Evolutionary conservation across 768 basidiomycete genomes (phyloP).

Genomic region (Paxillus rubicundulus): DNA sequence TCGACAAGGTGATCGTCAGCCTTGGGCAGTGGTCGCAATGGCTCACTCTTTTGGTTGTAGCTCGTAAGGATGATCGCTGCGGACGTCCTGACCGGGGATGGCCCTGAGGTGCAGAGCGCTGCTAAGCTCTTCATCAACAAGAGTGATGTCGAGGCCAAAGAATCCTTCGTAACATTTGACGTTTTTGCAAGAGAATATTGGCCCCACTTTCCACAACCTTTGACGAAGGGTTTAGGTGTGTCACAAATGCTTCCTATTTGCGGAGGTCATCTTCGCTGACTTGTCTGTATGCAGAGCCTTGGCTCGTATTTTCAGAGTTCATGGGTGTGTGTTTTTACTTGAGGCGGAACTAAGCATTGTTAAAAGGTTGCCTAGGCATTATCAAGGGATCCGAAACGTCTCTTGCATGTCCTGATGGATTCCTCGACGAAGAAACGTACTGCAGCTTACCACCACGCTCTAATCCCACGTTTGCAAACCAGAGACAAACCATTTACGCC

Average conservation of each 20-base stretch:
- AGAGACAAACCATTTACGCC: slow-evolving; percentile 47
- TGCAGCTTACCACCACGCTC: slow-evolving; percentile 46
- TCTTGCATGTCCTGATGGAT: slow-evolving; percentile 31
- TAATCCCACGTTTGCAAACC: slow-evolving; percentile 52
- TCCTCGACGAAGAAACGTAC: slow-evolving; percentile 47
- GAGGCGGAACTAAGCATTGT: background rate
- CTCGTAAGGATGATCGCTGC: slow-evolving; percentile 26
- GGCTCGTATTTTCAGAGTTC: slow-evolving; percentile 62
- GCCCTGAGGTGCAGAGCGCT: background rate
- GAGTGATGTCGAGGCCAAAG: slow-evolving; percentile 16
- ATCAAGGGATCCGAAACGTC: slow-evolving; percentile 68
- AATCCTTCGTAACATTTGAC: slow-evolving; percentile 41
- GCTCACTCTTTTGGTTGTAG: slow-evolving; percentile 9
- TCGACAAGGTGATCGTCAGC: slow-evolving; percentile 47
- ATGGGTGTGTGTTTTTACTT: slow-evolving; percentile 44
- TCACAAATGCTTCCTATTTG: background rate
- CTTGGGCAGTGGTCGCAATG: background rate
- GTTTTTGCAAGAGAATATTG: slow-evolving; percentile 54
- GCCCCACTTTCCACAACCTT: slow-evolving; percentile 51
- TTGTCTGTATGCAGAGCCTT: slow-evolving; percentile 43
- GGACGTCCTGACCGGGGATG: slow-evolving; percentile 14
- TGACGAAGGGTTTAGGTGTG: slow-evolving; percentile 53
- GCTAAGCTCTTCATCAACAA: slow-evolving; percentile 14
- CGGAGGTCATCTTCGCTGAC: background rate
- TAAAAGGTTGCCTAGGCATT: slow-evolving; percentile 38